A percentile compares a stretch with the other conserved stretches of the same genome.
These are phyloP conservation scores for Nyssa sinensis DNA, from an alignment of 148 eudicot genomes.

Conservation along the genomic window DNA sequence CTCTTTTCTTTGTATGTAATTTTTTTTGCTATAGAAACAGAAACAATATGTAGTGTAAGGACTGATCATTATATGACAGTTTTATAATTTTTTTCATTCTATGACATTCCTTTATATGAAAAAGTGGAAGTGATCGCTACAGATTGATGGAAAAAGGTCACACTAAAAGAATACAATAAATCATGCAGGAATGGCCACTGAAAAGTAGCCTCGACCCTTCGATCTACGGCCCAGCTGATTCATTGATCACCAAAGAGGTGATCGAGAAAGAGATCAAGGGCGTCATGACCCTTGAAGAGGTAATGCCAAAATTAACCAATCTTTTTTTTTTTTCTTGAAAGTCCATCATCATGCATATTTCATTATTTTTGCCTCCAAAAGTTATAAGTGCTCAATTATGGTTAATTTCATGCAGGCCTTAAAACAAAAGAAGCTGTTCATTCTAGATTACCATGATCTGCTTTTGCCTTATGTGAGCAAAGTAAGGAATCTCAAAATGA, in stretches of 20 bases:
- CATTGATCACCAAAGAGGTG: constrained; percentile 52
- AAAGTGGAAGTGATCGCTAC: too few relatives aligned
- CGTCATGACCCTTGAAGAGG: constrained; percentile 50
- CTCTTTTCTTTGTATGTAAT: too few relatives aligned
- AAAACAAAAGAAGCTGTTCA: constrained; percentile 59
- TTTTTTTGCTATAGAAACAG: too few relatives aligned
- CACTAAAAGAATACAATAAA: not conserved
- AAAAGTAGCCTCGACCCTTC: constrained; percentile 69
- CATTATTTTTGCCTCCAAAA: too few relatives aligned
- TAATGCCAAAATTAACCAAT: not conserved
- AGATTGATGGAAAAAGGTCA: not conserved
- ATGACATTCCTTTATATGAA: too few relatives aligned
- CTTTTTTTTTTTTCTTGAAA: too few relatives aligned
- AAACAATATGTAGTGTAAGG: too few relatives aligned
- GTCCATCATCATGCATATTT: too few relatives aligned
- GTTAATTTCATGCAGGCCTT: constrained; percentile 44
- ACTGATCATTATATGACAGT: too few relatives aligned
- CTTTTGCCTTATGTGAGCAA: constrained; percentile 64
- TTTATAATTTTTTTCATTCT: too few relatives aligned
- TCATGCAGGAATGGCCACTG: constrained; percentile 69
- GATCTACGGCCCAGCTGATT: constrained; percentile 65
- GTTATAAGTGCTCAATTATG: too few relatives aligned
- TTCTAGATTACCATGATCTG: constrained; percentile 82
- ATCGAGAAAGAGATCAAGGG: constrained; percentile 56
- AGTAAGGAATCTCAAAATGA: constrained; percentile 57